phyloP scores from a whole-genome alignment of 495 filamentous ascomycete genomes.

The Lophium mytilinum region DNA sequence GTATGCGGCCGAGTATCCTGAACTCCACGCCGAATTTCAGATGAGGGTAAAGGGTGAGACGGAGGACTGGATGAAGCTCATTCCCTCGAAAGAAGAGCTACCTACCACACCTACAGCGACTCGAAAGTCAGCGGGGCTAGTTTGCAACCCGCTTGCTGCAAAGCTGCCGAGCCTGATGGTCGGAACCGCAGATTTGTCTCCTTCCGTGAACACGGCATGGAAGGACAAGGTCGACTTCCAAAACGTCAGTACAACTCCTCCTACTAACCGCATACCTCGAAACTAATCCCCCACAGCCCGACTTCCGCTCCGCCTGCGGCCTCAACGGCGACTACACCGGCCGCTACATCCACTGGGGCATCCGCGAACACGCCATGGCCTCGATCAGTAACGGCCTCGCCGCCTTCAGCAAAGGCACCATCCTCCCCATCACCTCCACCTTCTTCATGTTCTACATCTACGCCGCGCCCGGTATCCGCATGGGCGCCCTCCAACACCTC shows the following conservation, averaged over 20 bases:
- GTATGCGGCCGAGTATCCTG: slow-evolving; percentile 40
- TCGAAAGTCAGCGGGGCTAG: slow-evolving; percentile 42
- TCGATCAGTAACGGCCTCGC: slow-evolving; percentile 48
- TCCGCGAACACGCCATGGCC: slow-evolving; percentile 49
- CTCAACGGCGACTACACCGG: slow-evolving; percentile 44
- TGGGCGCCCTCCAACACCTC: slow-evolving; percentile 50
- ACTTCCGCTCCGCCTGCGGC: slow-evolving; percentile 38
- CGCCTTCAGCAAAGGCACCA: slow-evolving; percentile 42
- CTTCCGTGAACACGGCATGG: slow-evolving; percentile 51
- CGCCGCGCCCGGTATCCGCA: slow-evolving; percentile 51
- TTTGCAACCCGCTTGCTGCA: slow-evolving; percentile 44
- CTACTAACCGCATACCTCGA: neutral
- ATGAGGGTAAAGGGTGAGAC: slow-evolving; percentile 36
- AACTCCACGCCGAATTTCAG: slow-evolving; percentile 42
- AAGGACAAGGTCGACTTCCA: slow-evolving; percentile 48
- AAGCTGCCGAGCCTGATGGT: slow-evolving; percentile 47
- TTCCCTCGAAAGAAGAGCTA: neutral
- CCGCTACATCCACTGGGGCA: slow-evolving; percentile 47
- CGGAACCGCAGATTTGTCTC: slow-evolving; percentile 51
- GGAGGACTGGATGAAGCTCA: slow-evolving; percentile 1
- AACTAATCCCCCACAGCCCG: slow-evolving; percentile 29
- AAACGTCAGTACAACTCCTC: slow-evolving; percentile 30
- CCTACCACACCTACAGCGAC: slow-evolving; percentile 43
- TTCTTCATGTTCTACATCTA: slow-evolving; percentile 58
- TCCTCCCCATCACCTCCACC: slow-evolving; percentile 45